Conservation (phyloP, 2,329 filamentous ascomycete genomes). For the Curvularia eragrostidis region DNA sequence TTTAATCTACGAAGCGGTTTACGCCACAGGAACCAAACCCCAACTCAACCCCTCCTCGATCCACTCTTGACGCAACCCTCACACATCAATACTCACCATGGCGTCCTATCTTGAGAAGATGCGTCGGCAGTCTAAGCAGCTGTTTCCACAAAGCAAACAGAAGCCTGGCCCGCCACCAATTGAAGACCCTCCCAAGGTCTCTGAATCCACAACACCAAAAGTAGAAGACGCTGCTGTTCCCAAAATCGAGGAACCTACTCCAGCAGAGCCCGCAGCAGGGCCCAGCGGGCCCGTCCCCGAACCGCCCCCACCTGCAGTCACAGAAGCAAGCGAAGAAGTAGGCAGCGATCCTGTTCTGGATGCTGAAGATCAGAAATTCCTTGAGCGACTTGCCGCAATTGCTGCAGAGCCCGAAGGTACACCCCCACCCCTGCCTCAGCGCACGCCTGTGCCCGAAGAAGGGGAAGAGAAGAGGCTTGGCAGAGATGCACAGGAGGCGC, state of each 20-base stretch:
- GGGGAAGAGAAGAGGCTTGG: constrained; percentile 45
- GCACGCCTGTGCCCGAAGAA: constrained; percentile 42
- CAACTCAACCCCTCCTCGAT: background rate
- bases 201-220: constrained; percentile 15
- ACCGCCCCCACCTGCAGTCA: constrained; percentile 31
- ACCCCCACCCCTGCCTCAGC: constrained; percentile 52
- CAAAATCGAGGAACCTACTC: constrained; percentile 20
- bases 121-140: constrained; percentile 43
- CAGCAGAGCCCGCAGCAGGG: constrained; percentile 24
- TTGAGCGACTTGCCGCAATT: constrained; percentile 59
- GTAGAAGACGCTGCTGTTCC: constrained; percentile 16
- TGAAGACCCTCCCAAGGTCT: constrained; percentile 22
- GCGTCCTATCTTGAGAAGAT: constrained; percentile 45
- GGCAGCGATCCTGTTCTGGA: constrained; percentile 58
- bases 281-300: constrained; percentile 31
- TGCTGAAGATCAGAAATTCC: constrained; percentile 66
- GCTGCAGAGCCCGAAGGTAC: constrained; percentile 49
- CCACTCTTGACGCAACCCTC: background rate
- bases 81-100: constrained; percentile 24
- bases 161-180: constrained; percentile 19
- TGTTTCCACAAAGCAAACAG: constrained; percentile 22
- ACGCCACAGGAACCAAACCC: background rate
- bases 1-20: background rate
- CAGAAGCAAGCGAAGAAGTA: constrained; percentile 37
- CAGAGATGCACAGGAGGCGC: constrained; percentile 55